Evolutionary conservation across 2,329 filamentous ascomycete genomes (phyloP).

Genomic region (Dendrostoma leiphaemia): DNA sequence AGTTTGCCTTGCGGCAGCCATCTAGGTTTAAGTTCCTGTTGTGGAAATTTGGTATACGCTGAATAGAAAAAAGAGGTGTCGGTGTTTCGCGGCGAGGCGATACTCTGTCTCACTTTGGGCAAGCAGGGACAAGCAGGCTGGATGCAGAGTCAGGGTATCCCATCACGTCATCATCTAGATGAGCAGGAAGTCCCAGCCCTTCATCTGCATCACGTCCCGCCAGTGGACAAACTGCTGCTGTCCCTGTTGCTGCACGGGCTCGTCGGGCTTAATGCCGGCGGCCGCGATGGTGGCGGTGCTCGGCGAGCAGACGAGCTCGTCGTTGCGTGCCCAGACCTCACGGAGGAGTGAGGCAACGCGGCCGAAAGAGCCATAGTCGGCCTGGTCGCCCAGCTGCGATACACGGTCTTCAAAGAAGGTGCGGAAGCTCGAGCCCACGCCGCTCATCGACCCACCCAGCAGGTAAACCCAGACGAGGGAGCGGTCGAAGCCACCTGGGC

Average conservation of each 20-base stretch:
- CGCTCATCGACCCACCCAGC: slow-evolving; percentile 77
- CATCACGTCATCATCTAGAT: slow-evolving; percentile 51
- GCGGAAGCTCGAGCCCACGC: slow-evolving; percentile 72
- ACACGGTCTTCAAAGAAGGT: slow-evolving; percentile 74
- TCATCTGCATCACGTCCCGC: slow-evolving; percentile 89
- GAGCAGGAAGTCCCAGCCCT: slow-evolving; percentile 89
- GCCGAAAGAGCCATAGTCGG: slow-evolving; percentile 80
- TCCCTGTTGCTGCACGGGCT: slow-evolving; percentile 31
- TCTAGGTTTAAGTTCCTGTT: slow-evolving; percentile 14
- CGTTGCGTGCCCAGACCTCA: slow-evolving; percentile 83
- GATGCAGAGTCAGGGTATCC: slow-evolving; percentile 17
- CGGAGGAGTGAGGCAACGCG: slow-evolving; percentile 74
- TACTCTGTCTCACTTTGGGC: background rate
- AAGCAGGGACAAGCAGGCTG: slow-evolving; percentile 16
- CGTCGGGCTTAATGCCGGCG: slow-evolving; percentile 30
- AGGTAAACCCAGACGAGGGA: slow-evolving; percentile 92
- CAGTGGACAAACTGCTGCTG: slow-evolving; percentile 70
- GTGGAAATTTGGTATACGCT: slow-evolving; percentile 28
- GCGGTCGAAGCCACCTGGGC: slow-evolving; percentile 80
- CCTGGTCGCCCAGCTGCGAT: slow-evolving; percentile 71
- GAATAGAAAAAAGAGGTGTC: slow-evolving; percentile 4
- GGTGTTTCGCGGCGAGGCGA: background rate
- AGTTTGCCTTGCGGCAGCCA: slow-evolving; percentile 18
- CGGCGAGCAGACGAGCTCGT: slow-evolving; percentile 37
- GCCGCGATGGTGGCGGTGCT: slow-evolving; percentile 34